phyloP scores from a whole-genome alignment of 768 basidiomycete genomes.

The Phlebiopsis gigantea region DNA sequence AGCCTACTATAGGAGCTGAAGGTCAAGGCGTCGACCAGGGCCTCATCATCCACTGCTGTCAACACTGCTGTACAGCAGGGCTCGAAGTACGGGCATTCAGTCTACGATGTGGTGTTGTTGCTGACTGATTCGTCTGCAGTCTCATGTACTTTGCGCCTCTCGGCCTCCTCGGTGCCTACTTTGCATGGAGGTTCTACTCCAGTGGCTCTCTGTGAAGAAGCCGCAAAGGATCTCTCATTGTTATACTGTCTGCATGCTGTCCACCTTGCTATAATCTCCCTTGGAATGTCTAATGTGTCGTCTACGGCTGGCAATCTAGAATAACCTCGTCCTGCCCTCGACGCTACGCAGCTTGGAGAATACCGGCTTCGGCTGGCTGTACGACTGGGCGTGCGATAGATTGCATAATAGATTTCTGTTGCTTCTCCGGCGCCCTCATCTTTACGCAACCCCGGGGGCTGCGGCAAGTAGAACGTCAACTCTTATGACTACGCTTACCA shows the following conservation, averaged over 20 bases:
- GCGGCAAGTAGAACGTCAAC: not conserved
- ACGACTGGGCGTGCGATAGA: not conserved
- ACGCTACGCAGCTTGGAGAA: not conserved
- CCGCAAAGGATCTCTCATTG: not conserved
- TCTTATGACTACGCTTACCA: not conserved
- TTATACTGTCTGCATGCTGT: not conserved
- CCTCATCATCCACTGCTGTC: slow-evolving; percentile 36
- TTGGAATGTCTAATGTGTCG: not conserved
- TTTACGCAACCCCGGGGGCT: not conserved
- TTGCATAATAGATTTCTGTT: not conserved
- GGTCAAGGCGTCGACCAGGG: slow-evolving; percentile 44
- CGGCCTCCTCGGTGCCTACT: slow-evolving; percentile 74
- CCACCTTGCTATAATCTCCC: not conserved
- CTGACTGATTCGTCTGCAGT: slow-evolving; percentile 30
- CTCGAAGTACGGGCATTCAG: slow-evolving; percentile 49
- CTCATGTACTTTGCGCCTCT: slow-evolving; percentile 84
- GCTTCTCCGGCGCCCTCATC: not conserved
- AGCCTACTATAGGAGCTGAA: slow-evolving; percentile 40
- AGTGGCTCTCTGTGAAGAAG: slow-evolving; percentile 32
- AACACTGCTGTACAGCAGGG: slow-evolving; percentile 52
- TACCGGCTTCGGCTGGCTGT: not conserved
- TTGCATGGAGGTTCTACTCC: slow-evolving; percentile 78
- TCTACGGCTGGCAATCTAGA: not conserved
- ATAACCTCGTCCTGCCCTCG: not conserved
- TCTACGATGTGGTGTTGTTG: slow-evolving; percentile 6